Evolutionary conservation across 345 rosid species (phyloP).

Genomic region (Moricandia arvensis): DNA sequence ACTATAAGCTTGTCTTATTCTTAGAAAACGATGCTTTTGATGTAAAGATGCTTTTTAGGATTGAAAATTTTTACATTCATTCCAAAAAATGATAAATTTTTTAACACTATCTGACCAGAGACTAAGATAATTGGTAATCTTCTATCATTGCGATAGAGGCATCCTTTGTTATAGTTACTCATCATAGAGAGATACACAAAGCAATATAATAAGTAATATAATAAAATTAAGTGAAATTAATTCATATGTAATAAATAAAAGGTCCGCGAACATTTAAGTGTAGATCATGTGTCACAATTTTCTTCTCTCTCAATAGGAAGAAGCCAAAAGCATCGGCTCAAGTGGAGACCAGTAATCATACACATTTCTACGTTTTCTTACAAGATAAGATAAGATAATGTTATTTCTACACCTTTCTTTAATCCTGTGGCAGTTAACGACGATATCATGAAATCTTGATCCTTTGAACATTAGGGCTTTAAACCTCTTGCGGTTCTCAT

Average conservation of each 20-base stretch:
- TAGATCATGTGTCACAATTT: constrained; percentile 2
- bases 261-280: constrained; percentile 1
- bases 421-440: constrained; percentile 38
- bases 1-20: too few relatives aligned
- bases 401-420: constrained; percentile 30
- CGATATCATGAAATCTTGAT: constrained; percentile 34
- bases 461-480: constrained; percentile 9
- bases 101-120: background rate
- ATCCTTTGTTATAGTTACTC: background rate
- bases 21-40: background rate
- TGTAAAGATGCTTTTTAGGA: background rate
- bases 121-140: background rate
- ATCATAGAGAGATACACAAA: background rate
- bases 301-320: constrained; percentile 18
- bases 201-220: background rate
- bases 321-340: constrained; percentile 27
- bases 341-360: constrained; percentile 32
- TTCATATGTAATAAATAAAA: background rate
- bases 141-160: background rate
- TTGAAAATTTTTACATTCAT: background rate
- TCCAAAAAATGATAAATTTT: too few relatives aligned
- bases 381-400: constrained; percentile 33
- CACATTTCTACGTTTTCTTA: constrained; percentile 23
- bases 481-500: background rate
- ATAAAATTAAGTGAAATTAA: background rate